Evolutionary conservation across 495 filamentous ascomycete genomes (phyloP).

Genomic region (Mytilinidion resinicola): DNA sequence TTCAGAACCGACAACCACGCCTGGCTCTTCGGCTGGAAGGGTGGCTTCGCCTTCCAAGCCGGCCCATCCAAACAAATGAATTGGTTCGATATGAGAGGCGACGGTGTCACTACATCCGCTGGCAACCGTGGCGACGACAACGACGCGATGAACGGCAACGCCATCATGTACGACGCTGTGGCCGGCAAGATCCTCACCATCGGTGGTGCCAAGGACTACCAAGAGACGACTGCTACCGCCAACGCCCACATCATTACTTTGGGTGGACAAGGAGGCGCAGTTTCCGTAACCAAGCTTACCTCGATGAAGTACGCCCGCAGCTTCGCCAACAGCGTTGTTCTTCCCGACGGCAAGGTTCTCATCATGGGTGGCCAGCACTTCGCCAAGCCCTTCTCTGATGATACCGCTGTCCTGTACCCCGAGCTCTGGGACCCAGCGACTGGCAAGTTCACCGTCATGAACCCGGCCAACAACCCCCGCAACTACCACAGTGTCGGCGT

Average conservation of each 20-base stretch:
- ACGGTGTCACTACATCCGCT: slow-evolving; percentile 37
- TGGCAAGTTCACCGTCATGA: slow-evolving; percentile 37
- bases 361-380: slow-evolving; percentile 48
- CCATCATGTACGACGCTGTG: slow-evolving; percentile 53
- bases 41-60: slow-evolving; percentile 50
- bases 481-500: slow-evolving; percentile 54
- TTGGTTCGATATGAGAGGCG: slow-evolving; percentile 47
- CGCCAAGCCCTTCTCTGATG: slow-evolving; percentile 47
- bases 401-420: slow-evolving; percentile 38
- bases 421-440: slow-evolving; percentile 49
- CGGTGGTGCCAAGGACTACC: slow-evolving; percentile 47
- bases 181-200: slow-evolving; percentile 49
- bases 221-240: slow-evolving; percentile 34
- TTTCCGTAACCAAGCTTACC: slow-evolving; percentile 32
- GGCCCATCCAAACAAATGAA: slow-evolving; percentile 52
- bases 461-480: slow-evolving; percentile 41
- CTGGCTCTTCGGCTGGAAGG: slow-evolving; percentile 59
- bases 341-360: slow-evolving; percentile 53
- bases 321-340: slow-evolving; percentile 50
- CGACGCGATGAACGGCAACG: slow-evolving; percentile 50
- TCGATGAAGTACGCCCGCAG: slow-evolving; percentile 44
- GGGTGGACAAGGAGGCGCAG: slow-evolving; percentile 25
- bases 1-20: slow-evolving; percentile 52
- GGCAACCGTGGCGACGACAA: slow-evolving; percentile 35
- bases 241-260: slow-evolving; percentile 49